phyloP scores from a whole-genome alignment of 257 asterid species.

The Rauvolfia tetraphylla region DNA sequence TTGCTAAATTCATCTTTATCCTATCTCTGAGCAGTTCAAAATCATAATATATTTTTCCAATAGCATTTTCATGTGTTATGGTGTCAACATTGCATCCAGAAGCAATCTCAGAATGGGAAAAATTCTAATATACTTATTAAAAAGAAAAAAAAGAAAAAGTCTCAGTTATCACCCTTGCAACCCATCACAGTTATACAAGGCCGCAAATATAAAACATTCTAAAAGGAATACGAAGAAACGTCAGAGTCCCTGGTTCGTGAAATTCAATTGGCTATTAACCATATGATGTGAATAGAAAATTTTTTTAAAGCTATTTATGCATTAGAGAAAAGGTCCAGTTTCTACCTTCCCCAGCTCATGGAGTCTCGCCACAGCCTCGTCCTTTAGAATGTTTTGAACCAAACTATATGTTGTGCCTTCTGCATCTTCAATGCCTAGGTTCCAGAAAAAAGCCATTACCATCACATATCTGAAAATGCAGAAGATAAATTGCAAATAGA shows the following conservation, averaged over 20 bases:
- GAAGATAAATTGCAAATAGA: background rate
- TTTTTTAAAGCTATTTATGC: background rate
- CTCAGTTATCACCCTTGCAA: no score
- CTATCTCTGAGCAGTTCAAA: background rate
- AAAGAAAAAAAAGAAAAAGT: no score
- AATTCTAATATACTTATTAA: background rate
- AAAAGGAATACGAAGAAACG: background rate
- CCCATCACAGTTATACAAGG: background rate
- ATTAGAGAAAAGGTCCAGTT: constrained; percentile 12
- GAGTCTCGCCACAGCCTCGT: constrained; percentile 81
- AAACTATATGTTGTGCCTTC: constrained; percentile 29
- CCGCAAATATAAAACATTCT: background rate
- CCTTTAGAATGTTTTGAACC: constrained; percentile 59
- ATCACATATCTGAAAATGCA: background rate
- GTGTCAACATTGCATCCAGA: background rate
- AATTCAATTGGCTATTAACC: background rate
- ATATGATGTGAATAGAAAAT: background rate
- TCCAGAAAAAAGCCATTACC: constrained; percentile 1
- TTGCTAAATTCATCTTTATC: background rate
- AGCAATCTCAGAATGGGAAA: background rate
- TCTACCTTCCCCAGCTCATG: constrained; percentile 76
- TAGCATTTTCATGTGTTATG: no score
- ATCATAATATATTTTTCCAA: background rate
- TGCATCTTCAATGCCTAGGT: constrained; percentile 35
- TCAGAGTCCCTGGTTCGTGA: background rate